Evolutionary conservation across 148 eudicot species (phyloP).

Genomic region (Selenicereus undatus): DNA sequence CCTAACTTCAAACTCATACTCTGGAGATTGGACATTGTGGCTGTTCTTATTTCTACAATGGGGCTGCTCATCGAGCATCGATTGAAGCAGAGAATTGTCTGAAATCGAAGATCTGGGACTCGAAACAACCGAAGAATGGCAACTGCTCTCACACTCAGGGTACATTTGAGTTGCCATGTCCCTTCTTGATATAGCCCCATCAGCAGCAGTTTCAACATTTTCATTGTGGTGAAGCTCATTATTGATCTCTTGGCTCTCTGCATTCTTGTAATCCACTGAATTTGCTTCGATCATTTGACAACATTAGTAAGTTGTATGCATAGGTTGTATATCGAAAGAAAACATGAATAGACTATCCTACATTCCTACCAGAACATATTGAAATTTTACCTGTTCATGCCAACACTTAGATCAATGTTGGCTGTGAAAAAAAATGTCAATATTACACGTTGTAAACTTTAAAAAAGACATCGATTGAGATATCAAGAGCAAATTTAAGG

Average conservation of each 20-base stretch:
- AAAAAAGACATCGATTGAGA: too few relatives aligned
- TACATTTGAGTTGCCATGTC: slow-evolving; percentile 96
- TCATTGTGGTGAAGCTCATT: not conserved
- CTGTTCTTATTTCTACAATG: not conserved
- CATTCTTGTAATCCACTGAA: slow-evolving; percentile 33
- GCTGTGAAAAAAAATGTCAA: too few relatives aligned
- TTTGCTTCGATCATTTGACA: slow-evolving; percentile 11
- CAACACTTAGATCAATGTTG: too few relatives aligned
- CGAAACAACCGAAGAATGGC: slow-evolving; percentile 39
- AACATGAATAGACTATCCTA: too few relatives aligned
- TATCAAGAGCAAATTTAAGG: too few relatives aligned
- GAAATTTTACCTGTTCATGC: too few relatives aligned
- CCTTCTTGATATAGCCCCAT: slow-evolving; percentile 43
- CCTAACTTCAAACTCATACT: slow-evolving; percentile 42
- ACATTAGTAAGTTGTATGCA: not conserved
- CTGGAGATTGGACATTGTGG: slow-evolving; percentile 21
- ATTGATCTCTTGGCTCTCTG: slow-evolving; percentile 26
- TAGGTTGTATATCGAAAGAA: too few relatives aligned
- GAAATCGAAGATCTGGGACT: slow-evolving; percentile 37
- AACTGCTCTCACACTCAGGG: slow-evolving; percentile 35
- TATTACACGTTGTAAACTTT: too few relatives aligned
- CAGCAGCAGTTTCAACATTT: slow-evolving; percentile 17
- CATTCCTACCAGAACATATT: too few relatives aligned
- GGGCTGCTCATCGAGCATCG: slow-evolving; percentile 15
- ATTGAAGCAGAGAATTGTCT: slow-evolving; percentile 24